Conservation (phyloP, 1,284 basidiomycete species). For the Rhodotorula sp. region DNA sequence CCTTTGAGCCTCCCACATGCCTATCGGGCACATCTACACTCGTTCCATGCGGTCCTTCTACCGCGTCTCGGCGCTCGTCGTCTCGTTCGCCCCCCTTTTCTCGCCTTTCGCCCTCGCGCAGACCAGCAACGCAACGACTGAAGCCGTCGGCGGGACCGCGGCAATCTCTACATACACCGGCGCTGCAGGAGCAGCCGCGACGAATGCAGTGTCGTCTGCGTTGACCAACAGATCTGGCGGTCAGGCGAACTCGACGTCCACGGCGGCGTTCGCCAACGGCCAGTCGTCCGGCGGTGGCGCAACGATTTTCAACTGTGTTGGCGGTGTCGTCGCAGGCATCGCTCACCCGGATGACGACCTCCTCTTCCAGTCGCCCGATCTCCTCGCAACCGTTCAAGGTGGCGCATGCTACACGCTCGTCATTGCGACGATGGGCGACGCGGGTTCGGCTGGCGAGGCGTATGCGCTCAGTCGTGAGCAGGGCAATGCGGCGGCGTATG, state of each 20-base stretch:
- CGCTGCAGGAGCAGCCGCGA: too few species aligned
- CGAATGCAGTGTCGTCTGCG: neutral
- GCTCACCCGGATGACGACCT: conserved; percentile 42
- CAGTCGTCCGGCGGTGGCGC: neutral
- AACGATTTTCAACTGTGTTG: conserved; percentile 27
- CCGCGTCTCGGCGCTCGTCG: neutral
- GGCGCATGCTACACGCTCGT: conserved; percentile 27
- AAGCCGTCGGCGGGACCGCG: too few species aligned
- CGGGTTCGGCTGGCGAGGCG: conserved; percentile 27
- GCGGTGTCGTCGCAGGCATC: conserved; percentile 25
- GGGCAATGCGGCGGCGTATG: conserved; percentile 41
- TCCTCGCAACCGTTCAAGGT: conserved; percentile 19
- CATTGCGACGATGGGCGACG: conserved; percentile 40
- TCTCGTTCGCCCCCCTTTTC: too few species aligned
- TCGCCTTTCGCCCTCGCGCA: too few species aligned
- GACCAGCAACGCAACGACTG: too few species aligned
- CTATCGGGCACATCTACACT: neutral
- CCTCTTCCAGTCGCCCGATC: conserved; percentile 34
- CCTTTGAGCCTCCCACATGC: neutral
- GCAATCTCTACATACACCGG: too few species aligned
- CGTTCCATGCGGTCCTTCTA: conserved; percentile 1
- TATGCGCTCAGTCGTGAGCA: conserved; percentile 34
- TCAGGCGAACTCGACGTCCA: neutral
- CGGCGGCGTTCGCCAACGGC: neutral
- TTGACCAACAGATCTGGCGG: neutral